Evolutionary conservation across 805 yeast genomes (phyloP).

Genomic region (Yamadazyma sp.): DNA sequence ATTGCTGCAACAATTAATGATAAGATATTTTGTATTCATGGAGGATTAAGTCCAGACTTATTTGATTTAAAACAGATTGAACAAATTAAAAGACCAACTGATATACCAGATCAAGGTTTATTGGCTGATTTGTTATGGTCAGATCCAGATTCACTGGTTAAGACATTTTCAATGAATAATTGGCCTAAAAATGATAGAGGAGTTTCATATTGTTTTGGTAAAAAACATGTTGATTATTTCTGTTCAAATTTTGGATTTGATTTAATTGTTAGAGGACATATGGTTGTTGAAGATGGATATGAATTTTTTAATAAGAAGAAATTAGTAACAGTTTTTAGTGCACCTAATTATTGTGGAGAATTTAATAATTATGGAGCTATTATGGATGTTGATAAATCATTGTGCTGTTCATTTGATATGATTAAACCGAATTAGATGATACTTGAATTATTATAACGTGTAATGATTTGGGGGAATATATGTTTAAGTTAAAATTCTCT

Average conservation of each 20-base stretch:
- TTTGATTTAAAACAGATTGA: slow-evolving; percentile 64
- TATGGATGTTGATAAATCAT: slow-evolving; percentile 64
- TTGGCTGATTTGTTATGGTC: slow-evolving; percentile 81
- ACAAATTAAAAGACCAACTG: slow-evolving; percentile 74
- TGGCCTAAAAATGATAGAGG: slow-evolving; percentile 87
- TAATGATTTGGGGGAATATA: too few species aligned
- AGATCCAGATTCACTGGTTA: slow-evolving; percentile 55
- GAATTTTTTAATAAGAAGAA: slow-evolving; percentile 75
- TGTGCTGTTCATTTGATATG: slow-evolving; percentile 70
- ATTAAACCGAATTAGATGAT: slow-evolving; percentile 49
- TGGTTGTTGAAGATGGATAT: slow-evolving; percentile 89
- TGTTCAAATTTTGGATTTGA: slow-evolving; percentile 67
- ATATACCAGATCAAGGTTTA: slow-evolving; percentile 76
- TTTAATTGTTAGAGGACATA: slow-evolving; percentile 77
- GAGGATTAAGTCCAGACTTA: slow-evolving; percentile 76
- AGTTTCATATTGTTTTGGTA: slow-evolving; percentile 74
- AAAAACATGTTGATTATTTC: slow-evolving; percentile 68
- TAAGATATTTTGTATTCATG: slow-evolving; percentile 58
- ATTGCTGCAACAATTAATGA: slow-evolving; percentile 62
- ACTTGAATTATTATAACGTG: too few species aligned
- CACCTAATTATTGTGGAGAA: slow-evolving; percentile 84
- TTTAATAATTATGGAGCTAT: slow-evolving; percentile 79
- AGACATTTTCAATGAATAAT: slow-evolving; percentile 38
- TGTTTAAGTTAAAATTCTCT: too few species aligned
- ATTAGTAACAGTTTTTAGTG: slow-evolving; percentile 75